A percentile compares a stretch with the other conserved stretches of the same genome.
phyloP scores from a whole-genome alignment of 2,329 filamentous ascomycete species.

The Diaporthe helianthi region DNA sequence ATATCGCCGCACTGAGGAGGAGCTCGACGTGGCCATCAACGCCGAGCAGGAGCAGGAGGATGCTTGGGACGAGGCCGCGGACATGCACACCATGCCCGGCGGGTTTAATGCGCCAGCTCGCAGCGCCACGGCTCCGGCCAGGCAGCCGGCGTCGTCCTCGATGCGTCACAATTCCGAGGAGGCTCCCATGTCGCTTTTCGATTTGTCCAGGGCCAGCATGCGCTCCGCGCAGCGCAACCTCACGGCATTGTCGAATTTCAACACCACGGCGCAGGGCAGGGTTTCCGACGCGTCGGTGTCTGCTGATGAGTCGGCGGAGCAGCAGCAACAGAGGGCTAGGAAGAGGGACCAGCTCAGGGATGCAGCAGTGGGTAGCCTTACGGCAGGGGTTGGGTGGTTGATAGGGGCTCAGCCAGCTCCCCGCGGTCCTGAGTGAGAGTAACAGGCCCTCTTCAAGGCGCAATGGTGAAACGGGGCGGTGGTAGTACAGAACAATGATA shows the following conservation, averaged over 20 bases:
- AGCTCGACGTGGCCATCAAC: conserved; percentile 71
- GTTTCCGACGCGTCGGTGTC: conserved; percentile 39
- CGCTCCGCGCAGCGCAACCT: conserved; percentile 65
- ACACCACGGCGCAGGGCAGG: conserved; percentile 50
- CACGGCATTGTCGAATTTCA: conserved; percentile 60
- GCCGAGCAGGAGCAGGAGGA: conserved; percentile 72
- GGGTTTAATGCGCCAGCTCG: conserved; percentile 52
- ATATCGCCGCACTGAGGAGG: conserved; percentile 80
- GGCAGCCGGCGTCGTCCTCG: conserved; percentile 54
- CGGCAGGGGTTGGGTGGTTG: conserved; percentile 72
- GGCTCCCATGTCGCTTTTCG: conserved; percentile 70
- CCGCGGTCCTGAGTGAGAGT: conserved; percentile 41
- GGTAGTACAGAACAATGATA: conserved; percentile 12
- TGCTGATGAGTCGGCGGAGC: neutral
- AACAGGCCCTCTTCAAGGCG: neutral
- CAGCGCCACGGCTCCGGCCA: conserved; percentile 47
- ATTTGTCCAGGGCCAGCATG: conserved; percentile 67
- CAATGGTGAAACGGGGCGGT: neutral
- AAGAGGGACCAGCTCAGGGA: conserved; percentile 77
- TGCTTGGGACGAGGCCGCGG: conserved; percentile 73
- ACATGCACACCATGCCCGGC: conserved; percentile 64
- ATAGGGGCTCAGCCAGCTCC: conserved; percentile 61
- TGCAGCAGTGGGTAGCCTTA: conserved; percentile 70
- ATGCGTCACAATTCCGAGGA: conserved; percentile 53
- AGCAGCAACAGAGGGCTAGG: conserved; percentile 54